Evolutionary conservation across 495 filamentous ascomycete species (phyloP).

Genomic region (Filosporella fistucella): DNA sequence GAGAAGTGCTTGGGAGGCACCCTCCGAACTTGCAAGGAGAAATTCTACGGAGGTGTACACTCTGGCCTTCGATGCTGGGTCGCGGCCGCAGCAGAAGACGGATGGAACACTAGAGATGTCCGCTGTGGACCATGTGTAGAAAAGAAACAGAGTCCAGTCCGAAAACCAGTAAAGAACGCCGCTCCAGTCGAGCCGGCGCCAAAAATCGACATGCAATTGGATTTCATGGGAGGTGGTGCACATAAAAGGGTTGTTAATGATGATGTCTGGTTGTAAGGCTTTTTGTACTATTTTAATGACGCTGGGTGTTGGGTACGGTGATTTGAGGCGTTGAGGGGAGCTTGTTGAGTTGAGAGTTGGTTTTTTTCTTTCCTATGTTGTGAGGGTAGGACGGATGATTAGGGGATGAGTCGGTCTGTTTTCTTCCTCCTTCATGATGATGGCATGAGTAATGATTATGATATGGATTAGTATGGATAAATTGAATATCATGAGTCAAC

Average conservation of each 20-base stretch:
- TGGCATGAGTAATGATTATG: conserved; percentile 10
- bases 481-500: conserved; percentile 12
- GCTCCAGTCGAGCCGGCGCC: conserved; percentile 33
- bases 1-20: conserved; percentile 84
- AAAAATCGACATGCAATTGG: conserved; percentile 53
- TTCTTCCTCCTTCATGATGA: not conserved
- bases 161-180: conserved; percentile 33
- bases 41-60: conserved; percentile 89
- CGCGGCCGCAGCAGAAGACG: conserved; percentile 77
- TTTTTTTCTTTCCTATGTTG: not conserved
- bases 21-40: conserved; percentile 91
- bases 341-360: not conserved
- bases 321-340: not conserved
- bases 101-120: conserved; percentile 75
- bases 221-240: conserved; percentile 16
- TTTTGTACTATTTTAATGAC: not conserved
- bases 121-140: conserved; percentile 61
- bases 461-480: conserved; percentile 6
- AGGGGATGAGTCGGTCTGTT: not conserved
- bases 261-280: conserved; percentile 23
- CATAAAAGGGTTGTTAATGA: conserved; percentile 10
- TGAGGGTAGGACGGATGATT: not conserved
- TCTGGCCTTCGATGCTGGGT: conserved; percentile 88
- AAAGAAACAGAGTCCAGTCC: conserved; percentile 44
- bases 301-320: not conserved